phyloP scores from a whole-genome alignment of 1,139 yeast genomes.

The Taiozyma onychis region DNA sequence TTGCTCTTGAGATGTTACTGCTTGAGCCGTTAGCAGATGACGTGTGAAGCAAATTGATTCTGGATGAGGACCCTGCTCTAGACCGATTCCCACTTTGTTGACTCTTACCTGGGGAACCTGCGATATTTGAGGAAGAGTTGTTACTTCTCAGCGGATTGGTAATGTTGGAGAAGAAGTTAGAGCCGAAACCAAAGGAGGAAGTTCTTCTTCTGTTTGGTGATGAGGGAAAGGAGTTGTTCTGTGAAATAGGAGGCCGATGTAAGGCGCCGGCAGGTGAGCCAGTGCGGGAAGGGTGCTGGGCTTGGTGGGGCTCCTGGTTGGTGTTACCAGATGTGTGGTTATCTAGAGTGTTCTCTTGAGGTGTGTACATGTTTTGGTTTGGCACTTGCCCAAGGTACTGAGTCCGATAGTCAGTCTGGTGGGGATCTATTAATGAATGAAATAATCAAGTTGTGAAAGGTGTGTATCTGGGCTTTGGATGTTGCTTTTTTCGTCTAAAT shows the following conservation, averaged over 20 bases:
- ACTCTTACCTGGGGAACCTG: conserved; percentile 1
- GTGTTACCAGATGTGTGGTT: conserved; percentile 2
- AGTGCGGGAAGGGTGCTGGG: not conserved
- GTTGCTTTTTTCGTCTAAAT: not conserved
- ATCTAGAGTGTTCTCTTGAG: not conserved
- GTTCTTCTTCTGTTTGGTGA: conserved; percentile 20
- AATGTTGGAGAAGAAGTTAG: conserved; percentile 21
- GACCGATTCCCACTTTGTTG: conserved; percentile 11
- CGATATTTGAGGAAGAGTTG: conserved; percentile 17
- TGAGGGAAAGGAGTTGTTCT: conserved; percentile 2
- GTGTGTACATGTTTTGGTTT: not conserved
- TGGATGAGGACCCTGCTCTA: conserved; percentile 21
- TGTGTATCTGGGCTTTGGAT: not conserved
- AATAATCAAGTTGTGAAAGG: not conserved
- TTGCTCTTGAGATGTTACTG: not conserved
- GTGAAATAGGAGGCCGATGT: conserved; percentile 5
- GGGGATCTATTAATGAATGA: not conserved
- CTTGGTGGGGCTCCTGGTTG: not conserved
- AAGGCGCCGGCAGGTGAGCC: not conserved
- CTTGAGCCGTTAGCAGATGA: conserved; percentile 2
- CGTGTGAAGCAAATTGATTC: conserved; percentile 12
- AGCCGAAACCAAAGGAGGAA: conserved; percentile 22
- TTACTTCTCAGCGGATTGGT: conserved; percentile 20
- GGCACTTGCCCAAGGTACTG: not conserved
- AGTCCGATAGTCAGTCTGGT: not conserved